phyloP scores from a whole-genome alignment of 345 rosid species.

The Syzygium grande region DNA sequence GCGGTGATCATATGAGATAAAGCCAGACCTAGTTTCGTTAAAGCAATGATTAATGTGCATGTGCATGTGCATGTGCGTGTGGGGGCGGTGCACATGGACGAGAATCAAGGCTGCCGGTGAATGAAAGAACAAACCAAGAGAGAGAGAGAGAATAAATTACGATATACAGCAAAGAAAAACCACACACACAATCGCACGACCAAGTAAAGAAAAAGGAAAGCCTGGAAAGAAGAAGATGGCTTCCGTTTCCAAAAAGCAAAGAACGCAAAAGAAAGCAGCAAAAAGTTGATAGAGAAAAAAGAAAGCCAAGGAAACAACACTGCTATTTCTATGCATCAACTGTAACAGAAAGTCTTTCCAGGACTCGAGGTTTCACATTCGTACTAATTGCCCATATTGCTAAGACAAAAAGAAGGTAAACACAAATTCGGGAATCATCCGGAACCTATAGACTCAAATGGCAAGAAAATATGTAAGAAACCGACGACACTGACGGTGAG shows the following conservation, averaged over 20 bases:
- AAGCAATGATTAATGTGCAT: neutral
- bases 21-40: neutral
- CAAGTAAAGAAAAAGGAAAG: neutral
- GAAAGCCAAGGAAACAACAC: neutral
- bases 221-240: neutral
- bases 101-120: neutral
- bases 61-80: neutral
- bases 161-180: neutral
- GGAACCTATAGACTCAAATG: neutral
- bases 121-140: neutral
- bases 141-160: neutral
- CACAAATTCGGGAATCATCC: neutral
- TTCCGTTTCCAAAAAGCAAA: neutral
- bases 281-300: neutral
- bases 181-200: neutral
- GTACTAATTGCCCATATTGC: neutral
- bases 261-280: neutral
- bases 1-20: neutral
- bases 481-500: neutral
- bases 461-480: neutral
- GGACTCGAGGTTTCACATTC: neutral
- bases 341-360: neutral
- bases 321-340: conserved; percentile 1
- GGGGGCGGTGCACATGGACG: neutral
- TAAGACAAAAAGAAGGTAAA: neutral